Evolutionary conservation across 169 alveolate species (phyloP).

Genomic region (Cryptosporidium sp.): DNA sequence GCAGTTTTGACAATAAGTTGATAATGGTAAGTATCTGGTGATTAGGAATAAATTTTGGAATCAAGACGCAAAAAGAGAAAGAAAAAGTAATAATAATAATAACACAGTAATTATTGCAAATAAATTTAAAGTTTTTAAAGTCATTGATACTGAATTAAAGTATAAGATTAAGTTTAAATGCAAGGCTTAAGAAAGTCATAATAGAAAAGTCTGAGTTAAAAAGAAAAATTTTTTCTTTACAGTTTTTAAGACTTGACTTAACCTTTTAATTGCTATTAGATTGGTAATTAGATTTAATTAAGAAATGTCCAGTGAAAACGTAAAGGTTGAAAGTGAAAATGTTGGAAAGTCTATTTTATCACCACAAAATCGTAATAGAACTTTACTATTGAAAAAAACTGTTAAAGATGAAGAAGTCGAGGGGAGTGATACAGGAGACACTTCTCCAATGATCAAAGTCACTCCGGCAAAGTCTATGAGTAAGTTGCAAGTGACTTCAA

Average conservation of each 20-base stretch:
- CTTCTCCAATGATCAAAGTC: conserved; percentile 11
- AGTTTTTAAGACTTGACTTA: background rate
- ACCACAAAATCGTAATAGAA: conserved; percentile 53
- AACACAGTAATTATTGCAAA: background rate
- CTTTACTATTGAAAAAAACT: conserved; percentile 20
- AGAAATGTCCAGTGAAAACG: conserved; percentile 52
- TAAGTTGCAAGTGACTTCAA: background rate
- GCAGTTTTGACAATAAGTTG: background rate
- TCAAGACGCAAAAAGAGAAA: background rate
- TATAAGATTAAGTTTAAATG: background rate
- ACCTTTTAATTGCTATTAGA: background rate
- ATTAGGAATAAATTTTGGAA: background rate
- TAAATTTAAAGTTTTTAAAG: background rate
- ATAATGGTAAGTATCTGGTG: background rate
- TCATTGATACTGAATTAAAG: background rate
- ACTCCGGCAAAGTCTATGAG: conserved; percentile 8
- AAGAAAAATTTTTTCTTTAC: background rate
- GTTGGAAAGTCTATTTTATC: conserved; percentile 34
- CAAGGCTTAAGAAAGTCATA: background rate
- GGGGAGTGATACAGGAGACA: background rate
- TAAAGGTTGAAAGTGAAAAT: conserved; percentile 11
- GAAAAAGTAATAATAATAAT: background rate
- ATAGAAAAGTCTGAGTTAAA: background rate
- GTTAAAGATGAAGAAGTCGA: background rate
- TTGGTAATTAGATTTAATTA: background rate